Evolutionary conservation across 768 basidiomycete species (phyloP), one percentile per base, ranked within the genome.

Genomic region (Mycena belliarum): DNA sequence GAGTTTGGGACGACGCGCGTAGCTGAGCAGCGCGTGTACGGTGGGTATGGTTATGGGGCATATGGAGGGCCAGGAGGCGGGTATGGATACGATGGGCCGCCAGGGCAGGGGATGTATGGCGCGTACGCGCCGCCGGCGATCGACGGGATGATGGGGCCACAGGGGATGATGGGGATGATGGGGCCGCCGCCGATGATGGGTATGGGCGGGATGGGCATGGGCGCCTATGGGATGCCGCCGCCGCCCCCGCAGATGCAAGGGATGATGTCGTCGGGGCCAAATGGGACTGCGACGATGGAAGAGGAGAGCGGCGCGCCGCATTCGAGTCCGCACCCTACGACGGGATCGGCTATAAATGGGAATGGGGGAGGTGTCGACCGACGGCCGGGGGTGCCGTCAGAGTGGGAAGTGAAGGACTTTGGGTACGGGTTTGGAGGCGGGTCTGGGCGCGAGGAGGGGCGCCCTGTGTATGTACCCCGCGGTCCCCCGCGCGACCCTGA

Each of bases 401-500:
- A 63, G 21, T 63, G 62, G 62, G 50, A 63, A 28, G 62, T 63
- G 33, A 59, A 57, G 40, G 57, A 63, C 41, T 63, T 44, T 26
- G 58, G 62, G 28, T 60, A 55, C 21, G 42, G 49, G 6, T 53
- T 43, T 3, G 47, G 40, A 7, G 33, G 29, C 0, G 47, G 25
- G 43, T 58, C 51, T 35, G 24, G 29, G 18, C 52, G 48, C 49
- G 53, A 55, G 23, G 59, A 46, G 9, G n/a, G 4, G 46, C 46
- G 52, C 32, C 33, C 10, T 14, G 7, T 54, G 38, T 46, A 51
- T 11, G 50, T 29, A 1, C 29, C 59, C n/a, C 53, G 43, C 3
- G 43, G 5, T 7, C 43, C 33, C 29, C 29, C 29, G 24, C 48
- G 52, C 42, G 52, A 54, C 9, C 24, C 26, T 11, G 53, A 56